Evolutionary conservation across 2,329 filamentous ascomycete species (phyloP).

Genomic region (Chaetoscypha palmicola): DNA sequence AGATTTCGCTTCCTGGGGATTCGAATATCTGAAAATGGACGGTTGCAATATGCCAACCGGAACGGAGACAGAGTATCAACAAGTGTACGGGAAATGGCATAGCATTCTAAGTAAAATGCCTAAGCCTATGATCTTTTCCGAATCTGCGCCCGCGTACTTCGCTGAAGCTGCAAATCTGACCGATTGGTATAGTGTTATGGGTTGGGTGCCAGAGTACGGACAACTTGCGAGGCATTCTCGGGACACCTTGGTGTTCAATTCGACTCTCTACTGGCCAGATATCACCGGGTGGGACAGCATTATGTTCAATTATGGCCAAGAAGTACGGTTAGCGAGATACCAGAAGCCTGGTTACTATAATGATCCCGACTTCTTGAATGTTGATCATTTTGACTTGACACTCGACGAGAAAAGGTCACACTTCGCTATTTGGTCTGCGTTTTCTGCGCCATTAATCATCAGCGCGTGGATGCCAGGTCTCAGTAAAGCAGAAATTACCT

Average conservation of each 20-base stretch:
- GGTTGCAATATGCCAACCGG: conserved; percentile 40
- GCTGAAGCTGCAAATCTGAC: conserved; percentile 36
- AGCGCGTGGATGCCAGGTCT: conserved; percentile 32
- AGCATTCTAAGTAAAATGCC: conserved; percentile 26
- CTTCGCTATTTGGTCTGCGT: conserved; percentile 26
- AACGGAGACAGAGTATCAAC: conserved; percentile 35
- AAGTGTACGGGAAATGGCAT: conserved; percentile 38
- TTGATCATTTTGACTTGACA: conserved; percentile 24
- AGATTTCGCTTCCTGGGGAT: conserved; percentile 47
- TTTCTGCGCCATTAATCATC: conserved; percentile 27
- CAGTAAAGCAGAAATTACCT: conserved; percentile 30
- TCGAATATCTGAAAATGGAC: conserved; percentile 54
- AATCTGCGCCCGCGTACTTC: conserved; percentile 43
- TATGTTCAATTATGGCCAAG: conserved; percentile 40
- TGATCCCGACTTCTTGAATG: conserved; percentile 27
- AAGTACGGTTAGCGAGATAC: conserved; percentile 25
- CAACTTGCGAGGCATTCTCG: conserved; percentile 33
- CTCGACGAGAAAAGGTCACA: conserved; percentile 25
- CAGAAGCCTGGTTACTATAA: conserved; percentile 35
- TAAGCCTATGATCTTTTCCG: conserved; percentile 30
- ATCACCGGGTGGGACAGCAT: conserved; percentile 38
- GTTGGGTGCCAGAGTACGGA: conserved; percentile 34
- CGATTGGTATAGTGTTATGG: conserved; percentile 40
- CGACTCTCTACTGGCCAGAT: conserved; percentile 22
- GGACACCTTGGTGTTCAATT: conserved; percentile 26